Percentiles rank a stretch among this genome's conserved stretches.
These are phyloP conservation scores for Whalleya microplaca DNA, from an alignment of 2,329 filamentous ascomycete species.

Conservation along the genomic window DNA sequence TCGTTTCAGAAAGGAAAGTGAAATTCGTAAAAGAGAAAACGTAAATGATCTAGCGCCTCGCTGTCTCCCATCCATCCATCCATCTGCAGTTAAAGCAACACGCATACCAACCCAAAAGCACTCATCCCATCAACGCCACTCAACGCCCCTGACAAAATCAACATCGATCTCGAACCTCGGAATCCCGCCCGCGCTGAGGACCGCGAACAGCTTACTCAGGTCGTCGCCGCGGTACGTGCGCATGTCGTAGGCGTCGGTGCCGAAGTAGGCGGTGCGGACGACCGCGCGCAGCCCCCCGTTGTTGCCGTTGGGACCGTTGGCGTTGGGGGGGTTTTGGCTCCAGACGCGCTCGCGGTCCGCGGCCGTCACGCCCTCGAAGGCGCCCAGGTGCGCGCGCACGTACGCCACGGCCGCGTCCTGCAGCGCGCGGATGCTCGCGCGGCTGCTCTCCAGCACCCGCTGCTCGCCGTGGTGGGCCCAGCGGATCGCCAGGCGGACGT, in stretches of 20 bases:
- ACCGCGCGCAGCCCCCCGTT: slow-evolving; percentile 24
- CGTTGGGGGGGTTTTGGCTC: background rate
- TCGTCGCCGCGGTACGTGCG: slow-evolving; percentile 35
- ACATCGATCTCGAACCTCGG: slow-evolving; percentile 37
- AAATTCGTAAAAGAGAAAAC: too few relatives aligned
- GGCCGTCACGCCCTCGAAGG: slow-evolving; percentile 11
- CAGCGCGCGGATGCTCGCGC: slow-evolving; percentile 32
- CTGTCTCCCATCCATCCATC: too few relatives aligned
- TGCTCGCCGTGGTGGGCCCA: slow-evolving; percentile 34
- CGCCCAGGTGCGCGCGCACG: slow-evolving; percentile 20
- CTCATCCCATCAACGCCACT: too few relatives aligned
- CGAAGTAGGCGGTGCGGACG: slow-evolving; percentile 30
- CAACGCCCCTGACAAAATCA: too few relatives aligned
- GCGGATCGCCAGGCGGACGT: slow-evolving; percentile 34
- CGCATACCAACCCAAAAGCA: too few relatives aligned
- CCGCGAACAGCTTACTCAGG: slow-evolving; percentile 32
- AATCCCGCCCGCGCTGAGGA: slow-evolving; percentile 20
- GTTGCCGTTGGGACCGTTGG: background rate
- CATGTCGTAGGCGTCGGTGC: slow-evolving; percentile 36
- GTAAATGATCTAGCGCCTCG: too few relatives aligned
- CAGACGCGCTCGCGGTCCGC: too few relatives aligned
- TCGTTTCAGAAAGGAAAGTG: too few relatives aligned
- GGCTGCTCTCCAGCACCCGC: slow-evolving; percentile 30
- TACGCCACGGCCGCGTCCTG: slow-evolving; percentile 30
- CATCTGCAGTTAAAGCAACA: too few relatives aligned